Conservation (phyloP, 2,329 filamentous ascomycete species). For the Penicillium griseofulvum region DNA sequence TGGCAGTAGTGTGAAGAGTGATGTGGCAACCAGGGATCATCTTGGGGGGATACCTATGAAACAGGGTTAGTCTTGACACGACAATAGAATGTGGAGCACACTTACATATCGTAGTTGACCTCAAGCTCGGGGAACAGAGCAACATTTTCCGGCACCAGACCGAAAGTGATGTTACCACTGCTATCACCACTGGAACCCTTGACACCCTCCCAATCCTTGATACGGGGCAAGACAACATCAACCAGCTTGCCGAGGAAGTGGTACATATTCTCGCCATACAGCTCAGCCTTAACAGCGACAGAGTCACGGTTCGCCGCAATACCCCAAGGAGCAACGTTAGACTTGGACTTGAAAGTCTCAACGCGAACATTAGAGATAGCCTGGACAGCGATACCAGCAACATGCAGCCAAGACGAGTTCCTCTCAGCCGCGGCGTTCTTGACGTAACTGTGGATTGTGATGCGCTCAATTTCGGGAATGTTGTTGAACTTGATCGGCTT, state of each 20-base stretch:
- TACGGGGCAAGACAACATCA: conserved; percentile 85
- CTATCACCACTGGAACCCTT: conserved; percentile 75
- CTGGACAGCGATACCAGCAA: conserved; percentile 80
- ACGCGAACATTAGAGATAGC: conserved; percentile 78
- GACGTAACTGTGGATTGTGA: conserved; percentile 76
- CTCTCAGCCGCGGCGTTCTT: conserved; percentile 62
- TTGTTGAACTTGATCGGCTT: conserved; percentile 73
- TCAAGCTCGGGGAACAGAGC: conserved; percentile 90
- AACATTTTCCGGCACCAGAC: conserved; percentile 71
- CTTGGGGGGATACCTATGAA: conserved; percentile 58
- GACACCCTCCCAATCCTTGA: conserved; percentile 94
- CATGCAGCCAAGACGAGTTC: conserved; percentile 72
- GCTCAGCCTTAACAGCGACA: conserved; percentile 68
- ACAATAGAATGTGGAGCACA: conserved; percentile 19
- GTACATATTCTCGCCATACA: conserved; percentile 77
- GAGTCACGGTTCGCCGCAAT: conserved; percentile 69
- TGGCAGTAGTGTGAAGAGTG: conserved; percentile 79
- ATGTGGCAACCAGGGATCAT: conserved; percentile 86
- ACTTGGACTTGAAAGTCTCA: conserved; percentile 65
- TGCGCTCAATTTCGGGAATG: conserved; percentile 74
- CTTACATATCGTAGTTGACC: conserved; percentile 86
- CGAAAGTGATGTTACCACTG: conserved; percentile 82
- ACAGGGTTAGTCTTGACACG: conserved; percentile 1
- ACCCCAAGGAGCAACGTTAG: conserved; percentile 72
- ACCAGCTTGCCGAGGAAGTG: conserved; percentile 89